These are phyloP conservation scores for Hylodesmum podocarpum DNA, from an alignment of 306 rosid species.

Conservation along the genomic window DNA sequence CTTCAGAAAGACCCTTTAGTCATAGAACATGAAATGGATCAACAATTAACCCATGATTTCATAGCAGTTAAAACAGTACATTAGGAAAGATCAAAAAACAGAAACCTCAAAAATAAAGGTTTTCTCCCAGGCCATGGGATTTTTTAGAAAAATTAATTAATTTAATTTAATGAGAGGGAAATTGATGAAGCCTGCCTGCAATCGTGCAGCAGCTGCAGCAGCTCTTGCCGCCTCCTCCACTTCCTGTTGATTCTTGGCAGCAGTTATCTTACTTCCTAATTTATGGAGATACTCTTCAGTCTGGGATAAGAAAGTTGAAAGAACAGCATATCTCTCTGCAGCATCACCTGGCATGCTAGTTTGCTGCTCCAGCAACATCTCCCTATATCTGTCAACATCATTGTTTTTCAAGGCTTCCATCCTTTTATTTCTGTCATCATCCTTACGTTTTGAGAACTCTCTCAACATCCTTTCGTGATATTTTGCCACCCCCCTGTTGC, in stretches of 20 bases:
- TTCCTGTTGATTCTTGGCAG: slow-evolving; percentile 90
- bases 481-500: slow-evolving; percentile 96
- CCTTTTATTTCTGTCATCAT: slow-evolving; percentile 87
- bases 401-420: slow-evolving; percentile 98
- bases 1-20: slow-evolving; percentile 93
- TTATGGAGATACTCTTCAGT: slow-evolving; percentile 97
- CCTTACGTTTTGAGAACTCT: slow-evolving; percentile 93
- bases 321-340: slow-evolving; percentile 95
- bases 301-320: slow-evolving; percentile 88
- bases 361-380: slow-evolving; percentile 95
- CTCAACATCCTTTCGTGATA: slow-evolving; percentile 93
- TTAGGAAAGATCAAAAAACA: slow-evolving; percentile 8
- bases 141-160: too few species aligned
- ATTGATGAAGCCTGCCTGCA: slow-evolving; percentile 63
- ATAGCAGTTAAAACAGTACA: neutral
- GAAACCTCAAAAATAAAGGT: neutral
- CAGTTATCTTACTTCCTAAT: slow-evolving; percentile 90
- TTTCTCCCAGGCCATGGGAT: neutral
- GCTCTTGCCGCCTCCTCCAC: slow-evolving; percentile 90
- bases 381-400: slow-evolving; percentile 97
- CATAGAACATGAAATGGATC: slow-evolving; percentile 34
- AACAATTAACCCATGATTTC: slow-evolving; percentile 9
- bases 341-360: slow-evolving; percentile 87
- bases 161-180: neutral
- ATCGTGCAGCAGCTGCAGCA: slow-evolving; percentile 88